These are phyloP conservation scores for Pythium rhizo-oryzae DNA, from an alignment of 352 stramenopile genomes.

Conservation along the genomic window DNA sequence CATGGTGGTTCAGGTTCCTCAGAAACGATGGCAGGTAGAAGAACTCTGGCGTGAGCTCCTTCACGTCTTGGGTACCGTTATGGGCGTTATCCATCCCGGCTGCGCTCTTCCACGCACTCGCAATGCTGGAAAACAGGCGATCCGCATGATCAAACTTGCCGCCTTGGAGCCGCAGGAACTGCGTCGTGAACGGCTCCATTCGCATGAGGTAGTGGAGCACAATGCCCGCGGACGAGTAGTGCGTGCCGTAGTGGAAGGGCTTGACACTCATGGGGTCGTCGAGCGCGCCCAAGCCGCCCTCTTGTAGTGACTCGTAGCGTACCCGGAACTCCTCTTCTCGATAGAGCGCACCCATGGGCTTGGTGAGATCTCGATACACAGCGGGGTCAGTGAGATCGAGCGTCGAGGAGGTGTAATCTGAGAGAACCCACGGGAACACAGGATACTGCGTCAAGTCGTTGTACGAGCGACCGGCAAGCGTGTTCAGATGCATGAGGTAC, in stretches of 20 bases:
- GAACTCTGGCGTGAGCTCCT: conserved; percentile 99
- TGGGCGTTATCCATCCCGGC: conserved; percentile 63
- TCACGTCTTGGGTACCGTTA: conserved; percentile 95
- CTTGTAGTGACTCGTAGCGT: conserved; percentile 64
- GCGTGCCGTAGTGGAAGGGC: conserved; percentile 96
- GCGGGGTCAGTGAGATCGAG: conserved; percentile 92
- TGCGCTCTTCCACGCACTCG: conserved; percentile 90
- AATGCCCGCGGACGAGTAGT: conserved; percentile 92
- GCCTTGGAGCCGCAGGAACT: conserved; percentile 94
- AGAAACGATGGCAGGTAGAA: conserved; percentile 97
- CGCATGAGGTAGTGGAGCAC: conserved; percentile 98
- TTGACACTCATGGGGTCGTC: conserved; percentile 55
- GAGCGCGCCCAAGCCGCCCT: conserved; percentile 30
- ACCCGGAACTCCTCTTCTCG: conserved; percentile 76
- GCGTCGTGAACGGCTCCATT: conserved; percentile 95
- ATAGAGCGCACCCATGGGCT: conserved; percentile 97
- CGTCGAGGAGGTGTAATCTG: conserved; percentile 93
- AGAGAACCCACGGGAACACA: conserved; percentile 98
- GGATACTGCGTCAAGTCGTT: conserved; percentile 99
- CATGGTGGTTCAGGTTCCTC: conserved; percentile 94
- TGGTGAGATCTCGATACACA: conserved; percentile 96
- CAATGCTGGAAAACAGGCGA: conserved; percentile 95
- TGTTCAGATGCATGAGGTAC: conserved; percentile 97
- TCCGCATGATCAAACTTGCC: conserved; percentile 98
- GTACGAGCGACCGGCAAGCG: conserved; percentile 95